Base-by-base conservation (phyloP, 176 grass and related monocot genomes). In the Chloris gayana region DNA sequence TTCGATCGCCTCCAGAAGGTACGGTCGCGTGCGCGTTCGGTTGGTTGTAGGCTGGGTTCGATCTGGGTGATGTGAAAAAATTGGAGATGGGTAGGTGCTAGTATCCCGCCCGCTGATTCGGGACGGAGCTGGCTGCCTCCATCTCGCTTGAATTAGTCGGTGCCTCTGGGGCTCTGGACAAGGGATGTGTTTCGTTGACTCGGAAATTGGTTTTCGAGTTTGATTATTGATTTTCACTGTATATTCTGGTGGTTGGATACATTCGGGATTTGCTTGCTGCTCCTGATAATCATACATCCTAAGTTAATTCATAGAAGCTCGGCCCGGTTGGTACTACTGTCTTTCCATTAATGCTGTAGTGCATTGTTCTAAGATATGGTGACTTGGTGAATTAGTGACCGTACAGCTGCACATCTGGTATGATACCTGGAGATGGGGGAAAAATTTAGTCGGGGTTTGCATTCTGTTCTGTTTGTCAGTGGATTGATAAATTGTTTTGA, bases 1-100 rank as follows among this genome's bases (percentile, higher is more conserved):
- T 87, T 95, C 78, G 95, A 98, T 95, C 92, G 88, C 64, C 92
- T 98, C 30, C 95, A 95, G 78, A 98, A 93, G 92, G 95, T 98
- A 91, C 45, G 25, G 26, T 38, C 32, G 54, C 64, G 41, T 44
- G 18, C 67, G 24, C 39, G 44, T 39, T 29, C 39, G 37, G 61
- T 67, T 64, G 53, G 46, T 45, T 30, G 58, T 58, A 14, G 31
- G 70, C 19, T 75, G 64, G 60, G 14, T 75, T 80, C 41, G 67
- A 81, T 77, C 70, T 76, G 46, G 37, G 64, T 21, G 13, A 21
- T 39, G 57, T 60, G 37, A 31, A 37, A 37, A 54, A 50, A 71
- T 89, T 58, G 7, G 75, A 61, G 77, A 30, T 65, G 24, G 37
- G 56, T 84, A 63, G 63, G 63, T 51, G 75, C 38, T 63, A 22